Evolutionary conservation across 164 flowering plant species (phyloP), one percentile per base, ranked within the genome.

Genomic region (Annona cherimola): DNA sequence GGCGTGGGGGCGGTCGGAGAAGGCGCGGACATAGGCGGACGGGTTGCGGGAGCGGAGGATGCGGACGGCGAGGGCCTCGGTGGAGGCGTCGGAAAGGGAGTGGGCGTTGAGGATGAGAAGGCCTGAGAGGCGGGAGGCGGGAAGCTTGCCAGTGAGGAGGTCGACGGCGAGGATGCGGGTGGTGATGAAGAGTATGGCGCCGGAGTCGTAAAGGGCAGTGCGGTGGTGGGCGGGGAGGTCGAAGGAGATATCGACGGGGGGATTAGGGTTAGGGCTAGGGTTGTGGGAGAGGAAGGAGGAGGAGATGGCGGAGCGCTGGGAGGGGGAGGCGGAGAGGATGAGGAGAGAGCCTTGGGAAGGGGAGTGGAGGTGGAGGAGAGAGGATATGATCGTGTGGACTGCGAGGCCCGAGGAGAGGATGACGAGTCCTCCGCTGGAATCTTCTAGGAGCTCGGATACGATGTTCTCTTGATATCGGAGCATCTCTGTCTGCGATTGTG

Each of bases 101-200:
- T 96, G 98, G 1, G 88, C 93, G 55, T 86, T 86, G 75, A 90
- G 83, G 45, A 96, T 73, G 59, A 93, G 39, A 44, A 96, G 39
- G 0, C 96, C 97, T 14, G 97, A 78, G 12, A 93, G 68, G 2
- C 12, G 7, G 3, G 91, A 83, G 2, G 87, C 75, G 8, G 97
- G 93, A n/a, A 92, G 62, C 45, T 76, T 82, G 35, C 78, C 74
- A 42, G 84, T 86, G 55, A 96, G 84, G 40, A 96, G 80, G 70
- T 93, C 98, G 11, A 96, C 99, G 67, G 92, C 92, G 68, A 96
- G 85, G 71, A 96, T 90, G 7, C 99, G 83, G 2, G 99, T 78
- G 18, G 99, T 93, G 81, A 96, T 76, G 84, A 92, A 89, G 78
- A 81, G 83, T 45, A 81, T 64, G 7, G 77, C 76, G 42, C 87